Percentiles rank a stretch among this genome's conserved stretches.
phyloP scores from a whole-genome alignment of 2,329 filamentous ascomycete species.

The Reticulascus tulasneorum region DNA sequence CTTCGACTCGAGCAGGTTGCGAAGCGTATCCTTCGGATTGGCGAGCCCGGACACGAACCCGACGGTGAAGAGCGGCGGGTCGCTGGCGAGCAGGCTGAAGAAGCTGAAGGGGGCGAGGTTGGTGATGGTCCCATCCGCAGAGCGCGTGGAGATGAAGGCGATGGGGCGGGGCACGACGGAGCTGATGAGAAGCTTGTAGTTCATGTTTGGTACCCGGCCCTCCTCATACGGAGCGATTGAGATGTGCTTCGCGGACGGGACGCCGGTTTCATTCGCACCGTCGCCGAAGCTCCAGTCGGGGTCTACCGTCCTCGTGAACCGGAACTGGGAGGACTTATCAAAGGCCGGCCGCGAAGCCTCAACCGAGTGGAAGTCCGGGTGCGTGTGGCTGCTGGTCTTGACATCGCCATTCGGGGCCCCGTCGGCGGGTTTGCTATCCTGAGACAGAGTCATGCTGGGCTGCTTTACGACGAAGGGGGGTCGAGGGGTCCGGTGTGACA shows the following conservation, averaged over 20 bases:
- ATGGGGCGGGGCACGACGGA: slow-evolving; percentile 81
- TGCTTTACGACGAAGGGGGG: too few species aligned
- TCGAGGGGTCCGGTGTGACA: too few species aligned
- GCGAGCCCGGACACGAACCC: slow-evolving; percentile 42
- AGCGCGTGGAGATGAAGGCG: slow-evolving; percentile 55
- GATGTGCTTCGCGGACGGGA: slow-evolving; percentile 52
- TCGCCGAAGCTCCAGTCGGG: slow-evolving; percentile 63
- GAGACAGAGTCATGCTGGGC: too few species aligned
- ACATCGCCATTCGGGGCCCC: too few species aligned
- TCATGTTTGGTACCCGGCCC: slow-evolving; percentile 63
- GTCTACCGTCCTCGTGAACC: slow-evolving; percentile 58
- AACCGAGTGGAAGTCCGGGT: slow-evolving; percentile 71
- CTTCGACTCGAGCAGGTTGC: slow-evolving; percentile 65
- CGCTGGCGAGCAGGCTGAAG: slow-evolving; percentile 77
- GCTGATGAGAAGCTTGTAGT: slow-evolving; percentile 91
- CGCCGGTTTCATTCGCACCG: slow-evolving; percentile 52
- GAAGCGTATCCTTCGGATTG: slow-evolving; percentile 72
- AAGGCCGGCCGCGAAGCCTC: slow-evolving; percentile 63
- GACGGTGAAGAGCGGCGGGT: slow-evolving; percentile 77
- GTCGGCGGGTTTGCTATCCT: slow-evolving; percentile 2
- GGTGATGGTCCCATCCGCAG: slow-evolving; percentile 50
- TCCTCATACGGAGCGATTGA: slow-evolving; percentile 76
- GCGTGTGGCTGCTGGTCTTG: slow-evolving; percentile 60
- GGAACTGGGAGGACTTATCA: slow-evolving; percentile 43
- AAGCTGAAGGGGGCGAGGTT: slow-evolving; percentile 90